Evolutionary conservation across 2,329 filamentous ascomycete genomes (phyloP), one percentile per base, ranked within the genome.

Genomic region (Triangularia verruculosa): DNA sequence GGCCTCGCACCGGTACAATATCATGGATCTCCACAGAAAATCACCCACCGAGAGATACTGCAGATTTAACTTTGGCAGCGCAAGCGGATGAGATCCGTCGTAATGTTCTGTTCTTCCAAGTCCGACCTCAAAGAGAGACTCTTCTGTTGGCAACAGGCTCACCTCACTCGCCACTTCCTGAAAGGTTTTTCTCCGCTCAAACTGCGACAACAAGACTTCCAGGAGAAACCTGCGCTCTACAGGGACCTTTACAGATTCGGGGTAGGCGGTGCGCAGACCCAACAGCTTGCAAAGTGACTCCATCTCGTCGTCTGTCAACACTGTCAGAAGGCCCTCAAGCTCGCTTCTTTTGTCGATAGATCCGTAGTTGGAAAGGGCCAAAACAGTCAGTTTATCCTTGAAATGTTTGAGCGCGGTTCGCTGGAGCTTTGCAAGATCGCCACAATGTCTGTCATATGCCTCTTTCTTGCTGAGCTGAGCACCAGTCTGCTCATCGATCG

Each of bases 41-140:
- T 99, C 95, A 2, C 93, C 93, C 58, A 97, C 87, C 2, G 93
- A 96, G 13, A 99, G 82, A 76, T 99, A 99, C 73, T 99, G 95
- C 27, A 99, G 80, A 70, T 97, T 99, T 54, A 98, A 78, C 74
- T 99, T 99, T 2, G 95, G 95, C 52, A 99, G 87, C 2, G 95
- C 92, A 63, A 99, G 82, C 4, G 95, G 93, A 56, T 86, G 86
- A 24, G 92, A 93, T 25, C 93, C 93, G 74, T 97, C 89, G 71
- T 97, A 98, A 7, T 82, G 83, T 71, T 97, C 93, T 62, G 94
- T 94, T 63, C 92, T 86, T 62, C 93, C 77, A 60, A 97, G 84
- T 25, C 87, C 86, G 58, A 83, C 82, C 64, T 97, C 92, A 72
- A 97, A 97, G 4, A 99, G 80, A 1, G 86, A 79, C 51, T 85